Conservation (phyloP, 331 rosid species). For the Quercus phellos region DNA sequence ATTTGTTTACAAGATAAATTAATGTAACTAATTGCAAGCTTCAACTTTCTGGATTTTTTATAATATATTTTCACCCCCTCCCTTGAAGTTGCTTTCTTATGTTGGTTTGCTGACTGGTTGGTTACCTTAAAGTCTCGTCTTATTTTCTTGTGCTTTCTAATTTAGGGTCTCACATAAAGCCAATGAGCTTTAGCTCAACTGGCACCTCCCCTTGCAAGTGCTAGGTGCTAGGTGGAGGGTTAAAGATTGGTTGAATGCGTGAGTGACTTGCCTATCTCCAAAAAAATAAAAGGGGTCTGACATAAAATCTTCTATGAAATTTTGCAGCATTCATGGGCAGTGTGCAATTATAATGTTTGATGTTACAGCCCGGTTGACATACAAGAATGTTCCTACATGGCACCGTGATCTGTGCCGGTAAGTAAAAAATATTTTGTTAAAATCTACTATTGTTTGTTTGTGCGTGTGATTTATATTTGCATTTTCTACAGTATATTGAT, state of each 20-base stretch:
- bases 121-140: background rate
- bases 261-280: too few relatives aligned
- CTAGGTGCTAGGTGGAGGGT: too few relatives aligned
- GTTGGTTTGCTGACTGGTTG: background rate
- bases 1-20: background rate
- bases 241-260: too few relatives aligned
- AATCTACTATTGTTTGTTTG: background rate
- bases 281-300: background rate
- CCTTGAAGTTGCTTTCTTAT: background rate
- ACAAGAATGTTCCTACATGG: conserved; percentile 72
- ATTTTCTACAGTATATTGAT: background rate
- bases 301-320: background rate
- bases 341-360: conserved; percentile 75
- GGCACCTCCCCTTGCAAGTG: too few relatives aligned
- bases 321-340: conserved; percentile 61
- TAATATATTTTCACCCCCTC: background rate
- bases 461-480: background rate
- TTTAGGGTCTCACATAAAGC: background rate
- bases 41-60: background rate
- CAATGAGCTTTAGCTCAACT: too few relatives aligned
- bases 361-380: conserved; percentile 61
- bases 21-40: background rate
- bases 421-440: background rate
- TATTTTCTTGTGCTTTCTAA: background rate
- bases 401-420: conserved; percentile 67